A percentile compares a stretch with the other conserved stretches of the same genome.
These are phyloP conservation scores for bread wheat (Triticum aestivum) DNA, from an alignment of 176 grass and related monocot species.

Conservation along the genomic window DNA sequence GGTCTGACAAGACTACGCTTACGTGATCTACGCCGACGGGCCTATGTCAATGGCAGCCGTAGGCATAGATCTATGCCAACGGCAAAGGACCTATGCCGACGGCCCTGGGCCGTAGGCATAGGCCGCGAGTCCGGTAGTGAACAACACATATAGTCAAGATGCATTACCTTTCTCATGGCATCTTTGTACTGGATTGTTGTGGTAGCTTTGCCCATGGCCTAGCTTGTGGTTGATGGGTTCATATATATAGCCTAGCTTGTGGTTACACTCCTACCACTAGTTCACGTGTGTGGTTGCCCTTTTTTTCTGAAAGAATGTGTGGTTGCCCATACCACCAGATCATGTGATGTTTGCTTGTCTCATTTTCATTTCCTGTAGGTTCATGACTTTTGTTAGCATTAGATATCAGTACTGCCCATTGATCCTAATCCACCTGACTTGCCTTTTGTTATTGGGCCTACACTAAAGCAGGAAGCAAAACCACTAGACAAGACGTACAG, in stretches of 20 bases:
- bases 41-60: no score
- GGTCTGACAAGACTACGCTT: no score
- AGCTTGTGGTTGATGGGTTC: neutral
- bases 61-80: no score
- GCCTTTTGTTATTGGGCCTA: constrained; percentile 42
- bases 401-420: constrained; percentile 22
- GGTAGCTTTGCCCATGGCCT: neutral
- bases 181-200: neutral
- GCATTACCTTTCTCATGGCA: constrained; percentile 9
- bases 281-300: constrained; percentile 1
- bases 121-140: no score
- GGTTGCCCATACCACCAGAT: constrained; percentile 24
- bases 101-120: no score
- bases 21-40: no score
- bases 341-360: constrained; percentile 12
- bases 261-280: neutral
- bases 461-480: constrained; percentile 47
- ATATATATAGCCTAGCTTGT: neutral
- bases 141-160: neutral
- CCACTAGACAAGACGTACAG: constrained; percentile 36
- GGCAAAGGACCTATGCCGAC: no score
- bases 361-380: constrained; percentile 20
- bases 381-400: constrained; percentile 52
- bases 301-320: neutral
- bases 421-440: constrained; percentile 54